Percentiles rank a stretch among this genome's conserved stretches.
phyloP scores from a whole-genome alignment of 2,329 filamentous ascomycete genomes.

The Cladosporium sp. region DNA sequence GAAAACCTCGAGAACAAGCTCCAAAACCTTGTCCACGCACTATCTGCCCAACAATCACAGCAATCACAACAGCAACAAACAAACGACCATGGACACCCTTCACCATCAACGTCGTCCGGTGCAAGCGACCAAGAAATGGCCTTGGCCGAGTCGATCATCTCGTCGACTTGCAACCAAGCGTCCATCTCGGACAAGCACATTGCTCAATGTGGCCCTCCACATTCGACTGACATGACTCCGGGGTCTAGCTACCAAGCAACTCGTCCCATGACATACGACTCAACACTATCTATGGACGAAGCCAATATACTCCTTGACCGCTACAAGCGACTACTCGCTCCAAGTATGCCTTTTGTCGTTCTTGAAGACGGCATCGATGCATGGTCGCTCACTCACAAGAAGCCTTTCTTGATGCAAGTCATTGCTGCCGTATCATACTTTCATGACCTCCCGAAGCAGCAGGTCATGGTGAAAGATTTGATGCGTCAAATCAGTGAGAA shows the following conservation, averaged over 20 bases:
- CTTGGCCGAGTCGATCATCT: neutral
- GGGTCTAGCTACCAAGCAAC: neutral
- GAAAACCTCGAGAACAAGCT: constrained; percentile 32
- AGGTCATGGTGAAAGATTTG: constrained; percentile 23
- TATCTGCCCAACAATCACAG: constrained; percentile 20
- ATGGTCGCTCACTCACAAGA: constrained; percentile 19
- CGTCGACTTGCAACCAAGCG: neutral
- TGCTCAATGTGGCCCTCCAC: neutral
- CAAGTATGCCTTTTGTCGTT: constrained; percentile 24
- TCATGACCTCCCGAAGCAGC: constrained; percentile 26
- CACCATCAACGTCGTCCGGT: constrained; percentile 2
- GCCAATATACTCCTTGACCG: constrained; percentile 26
- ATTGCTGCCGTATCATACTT: constrained; percentile 27
- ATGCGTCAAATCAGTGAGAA: constrained; percentile 27
- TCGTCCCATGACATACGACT: neutral
- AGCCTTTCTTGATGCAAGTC: constrained; percentile 27
- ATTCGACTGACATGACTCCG: neutral
- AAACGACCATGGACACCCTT: constrained; percentile 3
- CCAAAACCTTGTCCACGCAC: constrained; percentile 29
- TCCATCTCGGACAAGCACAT: neutral
- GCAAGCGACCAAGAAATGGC: neutral
- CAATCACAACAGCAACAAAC: neutral
- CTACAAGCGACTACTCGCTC: constrained; percentile 25
- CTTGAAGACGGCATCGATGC: constrained; percentile 20
- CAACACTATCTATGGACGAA: constrained; percentile 18